phyloP scores from a whole-genome alignment of 2,329 filamentous ascomycete species.

The Sphaerulina musiva region DNA sequence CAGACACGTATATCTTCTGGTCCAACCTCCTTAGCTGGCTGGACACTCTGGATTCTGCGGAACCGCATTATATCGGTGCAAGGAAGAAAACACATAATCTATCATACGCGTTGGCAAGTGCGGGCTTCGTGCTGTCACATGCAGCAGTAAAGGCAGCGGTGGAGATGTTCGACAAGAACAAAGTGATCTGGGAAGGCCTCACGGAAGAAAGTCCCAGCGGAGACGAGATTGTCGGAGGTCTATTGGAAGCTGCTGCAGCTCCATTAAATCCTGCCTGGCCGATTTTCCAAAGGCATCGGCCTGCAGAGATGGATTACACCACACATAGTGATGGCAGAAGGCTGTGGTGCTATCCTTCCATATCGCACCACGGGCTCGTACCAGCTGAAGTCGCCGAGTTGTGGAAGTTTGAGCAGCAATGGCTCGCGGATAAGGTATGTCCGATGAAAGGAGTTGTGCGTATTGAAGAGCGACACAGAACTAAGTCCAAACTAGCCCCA shows the following conservation, averaged over 20 bases:
- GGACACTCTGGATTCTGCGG: slow-evolving; percentile 39
- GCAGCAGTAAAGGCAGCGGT: slow-evolving; percentile 31
- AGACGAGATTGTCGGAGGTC: slow-evolving; percentile 25
- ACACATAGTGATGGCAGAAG: slow-evolving; percentile 25
- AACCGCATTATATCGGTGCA: slow-evolving; percentile 44
- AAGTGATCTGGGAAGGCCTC: slow-evolving; percentile 27
- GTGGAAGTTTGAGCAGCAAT: slow-evolving; percentile 29
- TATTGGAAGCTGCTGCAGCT: slow-evolving; percentile 19
- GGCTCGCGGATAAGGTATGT: slow-evolving; percentile 20
- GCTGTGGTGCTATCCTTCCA: slow-evolving; percentile 28
- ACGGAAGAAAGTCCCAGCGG: slow-evolving; percentile 24
- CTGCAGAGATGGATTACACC: slow-evolving; percentile 35
- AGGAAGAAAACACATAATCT: slow-evolving; percentile 41
- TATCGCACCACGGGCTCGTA: slow-evolving; percentile 26
- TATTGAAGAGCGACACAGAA: background rate
- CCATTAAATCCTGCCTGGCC: slow-evolving; percentile 23
- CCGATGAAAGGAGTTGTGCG: background rate
- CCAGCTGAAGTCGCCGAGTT: slow-evolving; percentile 20
- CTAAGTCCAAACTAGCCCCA: background rate
- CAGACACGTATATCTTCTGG: slow-evolving; percentile 45
- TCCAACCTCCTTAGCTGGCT: slow-evolving; percentile 41
- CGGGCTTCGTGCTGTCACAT: slow-evolving; percentile 41
- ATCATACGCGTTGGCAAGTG: slow-evolving; percentile 37
- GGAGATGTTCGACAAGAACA: slow-evolving; percentile 37
- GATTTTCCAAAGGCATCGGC: slow-evolving; percentile 30